Base-by-base conservation (phyloP, 2,329 filamentous ascomycete genomes). In the Blastomyces parvus region DNA sequence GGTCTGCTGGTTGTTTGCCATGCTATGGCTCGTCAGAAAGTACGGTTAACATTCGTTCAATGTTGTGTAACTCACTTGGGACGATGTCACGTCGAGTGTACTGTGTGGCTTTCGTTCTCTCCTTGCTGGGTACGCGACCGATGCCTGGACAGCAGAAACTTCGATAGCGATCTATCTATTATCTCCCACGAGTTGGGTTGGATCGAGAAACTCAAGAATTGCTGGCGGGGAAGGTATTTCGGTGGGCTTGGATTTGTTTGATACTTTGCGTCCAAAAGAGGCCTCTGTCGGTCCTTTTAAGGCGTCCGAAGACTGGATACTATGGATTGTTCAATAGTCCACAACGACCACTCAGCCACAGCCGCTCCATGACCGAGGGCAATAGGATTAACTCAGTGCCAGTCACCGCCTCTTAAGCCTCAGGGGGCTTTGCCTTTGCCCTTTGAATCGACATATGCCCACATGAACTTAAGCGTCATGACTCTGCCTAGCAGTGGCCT, bases 381-480 rank as follows among this genome's bases (percentile, higher is more conserved):
- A 5, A 27, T 27, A 19, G 55, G 36, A 46, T 14, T 33, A 30
- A 33, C 42, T 25, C 17, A 36, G 38, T 46, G 57, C 33, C 57
- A 33, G 57, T 59, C 36, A 59, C 38, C 57, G 38, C 57, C 25
- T 33, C 40, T 59, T 59, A 14, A 59, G 40, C 38, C 22, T 59
- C 57, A 30, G n/a, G 9, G 1, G 3, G n/a, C n/a, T n/a, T n/a
- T n/a, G n/a, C n/a, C n/a, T n/a, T n/a, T n/a, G n/a, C n/a, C n/a
- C n/a, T 17, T 22, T 59, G 57, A 30, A 6, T 46, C n/a, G 25
- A 33, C 7, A 22, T 9, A 40, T 55, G 17, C 27, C 25, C 25
- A 5, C 17, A 7, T 36, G 25, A 27, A 50, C n/a, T 55, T 13
- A 55, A 33, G 9, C 4, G 4, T 33, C 25, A 7, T 14, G 7